Conservation (phyloP, 495 filamentous ascomycete species). For the Xylaria acuta region DNA sequence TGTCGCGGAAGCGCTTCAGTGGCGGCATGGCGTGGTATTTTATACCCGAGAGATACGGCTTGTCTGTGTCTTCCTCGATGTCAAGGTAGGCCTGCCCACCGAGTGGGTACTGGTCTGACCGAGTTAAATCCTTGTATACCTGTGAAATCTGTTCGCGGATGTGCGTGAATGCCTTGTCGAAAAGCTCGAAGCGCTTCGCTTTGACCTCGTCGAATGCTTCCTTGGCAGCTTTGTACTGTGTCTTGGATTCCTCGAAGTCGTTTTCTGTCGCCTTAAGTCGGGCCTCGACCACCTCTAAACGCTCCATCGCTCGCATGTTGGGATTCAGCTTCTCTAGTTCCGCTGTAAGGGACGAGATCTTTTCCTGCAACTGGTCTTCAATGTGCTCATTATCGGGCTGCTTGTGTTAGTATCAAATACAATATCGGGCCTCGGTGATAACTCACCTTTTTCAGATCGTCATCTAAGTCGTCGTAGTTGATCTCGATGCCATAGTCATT, state of each 20-base stretch:
- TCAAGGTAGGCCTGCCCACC: conserved; percentile 96
- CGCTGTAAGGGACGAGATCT: conserved; percentile 71
- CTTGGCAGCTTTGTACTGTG: conserved; percentile 72
- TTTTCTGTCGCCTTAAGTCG: conserved; percentile 85
- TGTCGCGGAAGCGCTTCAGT: conserved; percentile 97
- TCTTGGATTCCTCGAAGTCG: conserved; percentile 84
- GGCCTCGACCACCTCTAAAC: conserved; percentile 83
- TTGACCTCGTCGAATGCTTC: conserved; percentile 84
- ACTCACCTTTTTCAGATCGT: conserved; percentile 80
- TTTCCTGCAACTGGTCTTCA: conserved; percentile 81
- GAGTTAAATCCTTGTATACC: conserved; percentile 94
- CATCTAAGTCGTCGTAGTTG: conserved; percentile 85
- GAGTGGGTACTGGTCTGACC: conserved; percentile 80
- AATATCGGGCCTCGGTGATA: not conserved
- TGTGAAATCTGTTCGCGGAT: conserved; percentile 93
- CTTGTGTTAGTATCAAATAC: conserved; percentile 30
- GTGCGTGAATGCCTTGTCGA: conserved; percentile 92
- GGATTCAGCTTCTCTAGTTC: conserved; percentile 93
- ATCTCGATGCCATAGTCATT: conserved; percentile 94
- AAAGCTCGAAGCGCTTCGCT: conserved; percentile 83
- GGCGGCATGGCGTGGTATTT: conserved; percentile 99
- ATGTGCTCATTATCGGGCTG: conserved; percentile 72
- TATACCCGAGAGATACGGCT: conserved; percentile 88
- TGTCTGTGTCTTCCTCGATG: conserved; percentile 84
- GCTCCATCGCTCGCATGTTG: conserved; percentile 93